These are phyloP conservation scores for Coniella vitis DNA, from an alignment of 2,329 filamentous ascomycete genomes.

Conservation along the genomic window DNA sequence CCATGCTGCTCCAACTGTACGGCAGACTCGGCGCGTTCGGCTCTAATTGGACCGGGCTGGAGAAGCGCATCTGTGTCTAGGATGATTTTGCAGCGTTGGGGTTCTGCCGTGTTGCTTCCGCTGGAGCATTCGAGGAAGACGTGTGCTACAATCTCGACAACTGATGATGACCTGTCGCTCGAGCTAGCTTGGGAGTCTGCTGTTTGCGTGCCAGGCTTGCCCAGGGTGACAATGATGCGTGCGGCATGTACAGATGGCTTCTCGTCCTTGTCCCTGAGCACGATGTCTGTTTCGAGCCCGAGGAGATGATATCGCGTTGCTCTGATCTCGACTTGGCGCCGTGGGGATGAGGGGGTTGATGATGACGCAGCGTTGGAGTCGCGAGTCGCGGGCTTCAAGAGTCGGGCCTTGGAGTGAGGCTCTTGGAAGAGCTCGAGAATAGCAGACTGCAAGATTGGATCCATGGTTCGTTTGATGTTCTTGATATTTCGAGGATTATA, in stretches of 20 bases:
- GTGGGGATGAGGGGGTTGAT: neutral
- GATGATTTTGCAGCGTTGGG: neutral
- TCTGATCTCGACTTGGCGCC: neutral
- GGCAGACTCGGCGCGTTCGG: neutral
- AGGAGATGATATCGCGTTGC: neutral
- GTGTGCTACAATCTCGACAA: neutral
- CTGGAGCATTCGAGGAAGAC: neutral
- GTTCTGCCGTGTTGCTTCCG: neutral
- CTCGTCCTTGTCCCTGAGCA: neutral
- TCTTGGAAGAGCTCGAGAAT: neutral
- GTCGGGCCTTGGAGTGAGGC: neutral
- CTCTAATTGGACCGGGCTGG: neutral
- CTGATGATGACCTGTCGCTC: neutral
- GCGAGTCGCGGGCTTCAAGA: neutral
- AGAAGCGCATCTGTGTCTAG: constrained; percentile 1
- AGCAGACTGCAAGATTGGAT: neutral
- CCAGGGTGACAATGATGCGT: constrained; percentile 6
- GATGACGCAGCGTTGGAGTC: neutral
- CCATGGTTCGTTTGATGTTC: no score
- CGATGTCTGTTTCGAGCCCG: neutral
- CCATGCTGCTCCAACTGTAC: neutral
- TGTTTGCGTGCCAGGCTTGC: neutral
- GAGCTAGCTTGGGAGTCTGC: neutral
- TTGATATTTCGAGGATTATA: no score
- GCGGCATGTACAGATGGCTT: neutral